phyloP scores from a whole-genome alignment of 2,329 filamentous ascomycete species.

The Aspergillus puulaauensis region DNA sequence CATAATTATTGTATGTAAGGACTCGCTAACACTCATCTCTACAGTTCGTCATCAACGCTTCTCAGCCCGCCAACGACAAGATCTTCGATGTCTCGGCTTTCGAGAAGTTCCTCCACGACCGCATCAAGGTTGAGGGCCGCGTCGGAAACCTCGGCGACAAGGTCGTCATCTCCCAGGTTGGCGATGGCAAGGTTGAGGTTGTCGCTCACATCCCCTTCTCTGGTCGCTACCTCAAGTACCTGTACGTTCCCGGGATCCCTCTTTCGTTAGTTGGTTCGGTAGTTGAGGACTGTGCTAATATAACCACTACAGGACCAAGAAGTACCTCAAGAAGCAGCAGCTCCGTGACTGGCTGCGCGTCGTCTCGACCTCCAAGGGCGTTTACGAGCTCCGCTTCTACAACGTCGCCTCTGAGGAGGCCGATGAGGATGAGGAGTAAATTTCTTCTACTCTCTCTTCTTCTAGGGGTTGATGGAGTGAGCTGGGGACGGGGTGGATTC shows the following conservation, averaged over 20 bases:
- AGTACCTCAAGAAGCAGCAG: slow-evolving; percentile 99
- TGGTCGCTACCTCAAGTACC: slow-evolving; percentile 99
- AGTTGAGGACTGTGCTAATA: not conserved
- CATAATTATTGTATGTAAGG: not conserved
- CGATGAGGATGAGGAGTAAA: slow-evolving; percentile 98
- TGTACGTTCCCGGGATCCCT: slow-evolving; percentile 61
- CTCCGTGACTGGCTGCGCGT: slow-evolving; percentile 99
- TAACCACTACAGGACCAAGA: slow-evolving; percentile 76
- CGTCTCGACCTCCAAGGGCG: slow-evolving; percentile 94
- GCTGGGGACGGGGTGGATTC: not conserved
- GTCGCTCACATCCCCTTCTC: slow-evolving; percentile 97
- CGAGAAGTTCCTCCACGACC: slow-evolving; percentile 99
- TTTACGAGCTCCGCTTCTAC: slow-evolving; percentile 99
- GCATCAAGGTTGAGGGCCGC: slow-evolving; percentile 99
- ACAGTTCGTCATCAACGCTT: slow-evolving; percentile 97
- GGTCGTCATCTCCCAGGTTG: slow-evolving; percentile 84
- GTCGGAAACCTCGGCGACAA: slow-evolving; percentile 96
- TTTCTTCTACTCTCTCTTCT: slow-evolving; percentile 16
- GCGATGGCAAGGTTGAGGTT: slow-evolving; percentile 97
- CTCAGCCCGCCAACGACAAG: slow-evolving; percentile 97
- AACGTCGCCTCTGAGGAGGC: slow-evolving; percentile 98
- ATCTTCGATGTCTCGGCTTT: slow-evolving; percentile 99
- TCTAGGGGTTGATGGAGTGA: not conserved
- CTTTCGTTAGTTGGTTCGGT: not conserved
- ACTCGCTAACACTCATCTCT: not conserved